Percentiles rank a stretch among this genome's conserved stretches.
Conservation (phyloP, 2,329 filamentous ascomycete species). For the Neurospora sp. region DNA sequence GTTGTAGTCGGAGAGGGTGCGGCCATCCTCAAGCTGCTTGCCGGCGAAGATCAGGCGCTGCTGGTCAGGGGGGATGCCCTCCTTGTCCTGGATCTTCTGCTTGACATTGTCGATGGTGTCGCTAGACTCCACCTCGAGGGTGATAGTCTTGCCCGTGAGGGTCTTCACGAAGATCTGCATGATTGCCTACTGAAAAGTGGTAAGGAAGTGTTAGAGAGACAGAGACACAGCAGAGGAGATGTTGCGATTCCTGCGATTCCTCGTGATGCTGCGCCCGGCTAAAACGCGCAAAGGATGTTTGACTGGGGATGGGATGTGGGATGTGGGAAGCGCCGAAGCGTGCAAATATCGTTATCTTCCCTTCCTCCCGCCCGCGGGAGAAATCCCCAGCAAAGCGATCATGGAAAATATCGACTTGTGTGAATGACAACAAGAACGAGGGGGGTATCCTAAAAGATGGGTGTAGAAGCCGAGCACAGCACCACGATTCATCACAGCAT, state of each 20-base stretch:
- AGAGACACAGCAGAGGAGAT: conserved; percentile 2
- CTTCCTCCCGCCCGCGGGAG: neutral
- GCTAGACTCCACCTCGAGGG: conserved; percentile 99
- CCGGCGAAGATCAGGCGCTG: conserved; percentile 99
- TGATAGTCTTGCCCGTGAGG: conserved; percentile 99
- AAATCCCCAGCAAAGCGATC: neutral
- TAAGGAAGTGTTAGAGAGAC: conserved; percentile 30
- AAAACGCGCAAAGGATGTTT: neutral
- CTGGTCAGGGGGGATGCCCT: conserved; percentile 98
- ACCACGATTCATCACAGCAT: conserved; percentile 27
- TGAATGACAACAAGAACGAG: conserved; percentile 14
- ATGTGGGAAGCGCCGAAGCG: neutral
- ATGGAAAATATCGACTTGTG: neutral
- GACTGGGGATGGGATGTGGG: neutral
- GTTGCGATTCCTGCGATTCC: neutral
- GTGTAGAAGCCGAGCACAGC: conserved; percentile 14
- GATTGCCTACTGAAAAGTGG: conserved; percentile 43
- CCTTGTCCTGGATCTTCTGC: conserved; percentile 98
- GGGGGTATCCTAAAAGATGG: conserved; percentile 21
- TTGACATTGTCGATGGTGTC: conserved; percentile 99
- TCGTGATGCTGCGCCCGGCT: neutral
- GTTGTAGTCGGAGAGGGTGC: conserved; percentile 99
- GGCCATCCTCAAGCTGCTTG: conserved; percentile 99
- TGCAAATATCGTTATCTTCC: neutral
- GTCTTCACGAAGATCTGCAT: conserved; percentile 74